A percentile compares a stretch with the other conserved stretches of the same genome.
phyloP scores from a whole-genome alignment of 768 basidiomycete genomes.

The Sistotremastrum niveocremeum region DNA sequence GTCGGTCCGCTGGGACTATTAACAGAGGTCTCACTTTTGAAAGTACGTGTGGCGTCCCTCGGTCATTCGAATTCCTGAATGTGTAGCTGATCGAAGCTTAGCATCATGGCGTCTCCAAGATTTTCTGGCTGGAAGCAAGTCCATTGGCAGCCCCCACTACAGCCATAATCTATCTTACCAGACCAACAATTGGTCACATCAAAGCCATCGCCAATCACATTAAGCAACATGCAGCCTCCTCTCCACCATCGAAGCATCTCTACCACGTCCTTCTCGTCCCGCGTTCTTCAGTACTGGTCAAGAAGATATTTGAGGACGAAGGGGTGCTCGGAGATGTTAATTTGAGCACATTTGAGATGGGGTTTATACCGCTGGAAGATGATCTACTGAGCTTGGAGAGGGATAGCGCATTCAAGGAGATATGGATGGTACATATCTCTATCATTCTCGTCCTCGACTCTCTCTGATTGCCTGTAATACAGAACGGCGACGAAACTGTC shows the following conservation, averaged over 20 bases:
- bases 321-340: conserved; percentile 95
- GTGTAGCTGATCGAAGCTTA: conserved; percentile 19
- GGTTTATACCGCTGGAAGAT: conserved; percentile 86
- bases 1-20: conserved; percentile 89
- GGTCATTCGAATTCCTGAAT: neutral
- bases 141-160: conserved; percentile 70
- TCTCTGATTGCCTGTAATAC: conserved; percentile 2
- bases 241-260: conserved; percentile 47
- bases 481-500: conserved; percentile 91
- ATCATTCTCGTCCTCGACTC: conserved; percentile 1
- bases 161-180: conserved; percentile 87
- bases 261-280: conserved; percentile 86
- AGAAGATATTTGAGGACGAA: conserved; percentile 82
- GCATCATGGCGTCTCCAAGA: conserved; percentile 99
- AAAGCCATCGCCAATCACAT: conserved; percentile 94
- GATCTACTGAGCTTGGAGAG: conserved; percentile 87
- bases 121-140: conserved; percentile 97
- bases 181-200: conserved; percentile 73
- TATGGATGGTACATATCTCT: conserved; percentile 68
- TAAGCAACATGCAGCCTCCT: conserved; percentile 58
- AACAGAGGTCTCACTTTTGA: conserved; percentile 86
- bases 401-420: conserved; percentile 72
- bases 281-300: conserved; percentile 72
- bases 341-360: conserved; percentile 77
- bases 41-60: conserved; percentile 35